Base-by-base conservation (phyloP, 2,329 filamentous ascomycete genomes). In the Allantophomopsis cytisporea region DNA sequence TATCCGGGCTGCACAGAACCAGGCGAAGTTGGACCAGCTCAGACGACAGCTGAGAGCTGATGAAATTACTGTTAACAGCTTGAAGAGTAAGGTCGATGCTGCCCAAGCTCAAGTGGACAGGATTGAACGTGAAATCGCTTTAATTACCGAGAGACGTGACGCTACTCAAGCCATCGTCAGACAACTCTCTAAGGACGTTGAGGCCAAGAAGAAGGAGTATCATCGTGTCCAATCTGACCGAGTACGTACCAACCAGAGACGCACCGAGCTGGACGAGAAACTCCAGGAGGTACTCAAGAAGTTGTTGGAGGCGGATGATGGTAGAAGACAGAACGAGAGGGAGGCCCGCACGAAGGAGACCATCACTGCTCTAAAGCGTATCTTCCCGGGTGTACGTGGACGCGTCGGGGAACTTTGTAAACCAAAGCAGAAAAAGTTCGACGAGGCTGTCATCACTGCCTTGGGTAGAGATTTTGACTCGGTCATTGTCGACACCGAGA, bases 381-480 rank as follows among this genome's bases (percentile, higher is more conserved):
- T 94, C 46, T 94, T 87, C 51, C 85, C 87, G 1, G 89, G 89
- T 36, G 89, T 98, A 35, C 84, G 84, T 48, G 91, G 91, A 15
- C 80, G 89, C 35, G 76, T 96, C 35, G 85, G 86, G 45, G 86
- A 94, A 47, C 73, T 98, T 33, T 95, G 91, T 64, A 88, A 85
- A 48, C 89, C 91, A 1, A 96, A 95, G 60, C 86, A 95, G 63
- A 95, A 94, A 62, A 96, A 95, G 58, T 98, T 80, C 53, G 84
- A 91, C 46, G 85, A 91, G 49, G 91, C 91, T 35, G 84, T 98
- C 46, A 86, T 85, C 51, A 93, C 86, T 16, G 87, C 94, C 6
- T 73, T 98, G 4, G 91, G 91, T 38, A 78, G 85, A 40, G 84
- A 96, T 54, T 94, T 94, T 56, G 89, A 98, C 57, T 84, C 88